Base-by-base conservation (phyloP, 108 stramenopile species). In the Asterionellopsis glacialis region DNA sequence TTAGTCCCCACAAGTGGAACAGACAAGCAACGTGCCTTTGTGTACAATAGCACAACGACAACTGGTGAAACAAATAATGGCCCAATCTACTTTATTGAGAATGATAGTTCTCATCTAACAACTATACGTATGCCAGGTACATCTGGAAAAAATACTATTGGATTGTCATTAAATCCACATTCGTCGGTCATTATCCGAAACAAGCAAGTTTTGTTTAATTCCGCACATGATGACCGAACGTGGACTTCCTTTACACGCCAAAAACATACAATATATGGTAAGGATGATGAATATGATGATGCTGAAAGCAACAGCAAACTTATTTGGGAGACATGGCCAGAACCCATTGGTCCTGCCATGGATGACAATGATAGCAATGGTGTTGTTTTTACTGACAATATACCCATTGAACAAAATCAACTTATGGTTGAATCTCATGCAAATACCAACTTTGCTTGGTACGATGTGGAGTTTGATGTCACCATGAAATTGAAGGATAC, bases 361-460 rank as follows among this genome's bases (percentile, higher is more conserved):
- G 49, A 33, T 4, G 53, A 26, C 1, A 39, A 11, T 52, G 33
- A 7, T 33, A 33, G 33, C 33, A 33, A 58, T 50, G 44, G 49
- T 7, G 14, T 26, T 11, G 72, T 64, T 18, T 59, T 5, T 56
- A 55, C 40, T 25, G 45, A 26, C 9, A 50, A 45, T n/a, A 24
- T 9, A 48, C 77, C 74, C n/a, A 43, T 75, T 15, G 75, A 83
- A 41, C 72, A 75, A 55, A 73, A 77, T 12, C 40, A 63, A 50
- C 55, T 74, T 11, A 73, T 66, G 42, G 52, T 69, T 21, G 51
- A 53, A n/a, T 52, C 74, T 11, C 21, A 50, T 26, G 45, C 73
- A 4, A 70, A 47, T 43, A 80, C 76, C 50, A 76, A 84, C 52
- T 84, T 80, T 63, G 59, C 78, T 10, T 84, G 83, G 83, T 85